A percentile compares a stretch with the other conserved stretches of the same genome.
phyloP scores from a whole-genome alignment of 2,329 filamentous ascomycete genomes.

The Aphanoascus verrucosus region DNA sequence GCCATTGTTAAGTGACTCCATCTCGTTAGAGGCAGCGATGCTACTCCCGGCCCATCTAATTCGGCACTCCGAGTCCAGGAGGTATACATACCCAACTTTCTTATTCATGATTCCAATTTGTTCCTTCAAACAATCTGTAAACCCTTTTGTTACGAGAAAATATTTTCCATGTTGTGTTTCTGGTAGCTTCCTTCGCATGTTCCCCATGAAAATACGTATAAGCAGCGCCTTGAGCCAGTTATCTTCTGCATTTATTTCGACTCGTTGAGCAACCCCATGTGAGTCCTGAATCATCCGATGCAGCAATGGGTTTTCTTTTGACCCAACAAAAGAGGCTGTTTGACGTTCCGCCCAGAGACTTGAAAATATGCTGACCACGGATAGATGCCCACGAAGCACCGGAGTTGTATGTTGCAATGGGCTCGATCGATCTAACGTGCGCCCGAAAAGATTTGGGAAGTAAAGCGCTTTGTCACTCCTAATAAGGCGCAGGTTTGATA shows the following conservation, averaged over 20 bases:
- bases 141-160: slow-evolving; percentile 49
- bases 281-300: slow-evolving; percentile 48
- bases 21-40: slow-evolving; percentile 32
- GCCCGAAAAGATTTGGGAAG: slow-evolving; percentile 84
- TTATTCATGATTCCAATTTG: slow-evolving; percentile 65
- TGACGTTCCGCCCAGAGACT: slow-evolving; percentile 79
- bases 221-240: slow-evolving; percentile 55
- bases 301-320: slow-evolving; percentile 58
- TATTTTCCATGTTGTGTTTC: slow-evolving; percentile 46
- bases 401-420: slow-evolving; percentile 61
- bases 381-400: slow-evolving; percentile 60
- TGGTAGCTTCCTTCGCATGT: slow-evolving; percentile 39
- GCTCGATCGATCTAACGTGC: slow-evolving; percentile 55
- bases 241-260: slow-evolving; percentile 83
- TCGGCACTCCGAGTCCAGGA: slow-evolving; percentile 75
- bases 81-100: slow-evolving; percentile 87
- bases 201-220: slow-evolving; percentile 44
- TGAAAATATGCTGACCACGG: slow-evolving; percentile 70
- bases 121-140: slow-evolving; percentile 47
- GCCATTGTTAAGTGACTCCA: slow-evolving; percentile 35
- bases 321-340: slow-evolving; percentile 58
- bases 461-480: slow-evolving; percentile 70
- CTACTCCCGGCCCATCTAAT: slow-evolving; percentile 87
- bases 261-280: slow-evolving; percentile 53
- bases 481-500: slow-evolving; percentile 76